These are phyloP conservation scores for Tylopilus intermedius DNA, from an alignment of 768 basidiomycete genomes.

Conservation along the genomic window DNA sequence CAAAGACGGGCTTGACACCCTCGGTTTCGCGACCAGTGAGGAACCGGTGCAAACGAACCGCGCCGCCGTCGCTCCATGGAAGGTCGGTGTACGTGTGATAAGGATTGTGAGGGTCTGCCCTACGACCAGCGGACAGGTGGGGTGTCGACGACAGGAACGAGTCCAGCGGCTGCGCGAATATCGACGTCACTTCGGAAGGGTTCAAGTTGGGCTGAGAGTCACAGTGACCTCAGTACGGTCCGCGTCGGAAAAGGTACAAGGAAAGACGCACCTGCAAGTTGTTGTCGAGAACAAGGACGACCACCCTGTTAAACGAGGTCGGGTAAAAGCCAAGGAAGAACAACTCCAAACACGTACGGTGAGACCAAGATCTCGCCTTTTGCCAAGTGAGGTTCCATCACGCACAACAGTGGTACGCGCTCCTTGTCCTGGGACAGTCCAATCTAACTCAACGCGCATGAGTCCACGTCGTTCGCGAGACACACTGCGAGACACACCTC, in stretches of 20 bases:
- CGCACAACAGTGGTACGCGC: slow-evolving; percentile 70
- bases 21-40: slow-evolving; percentile 81
- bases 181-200: slow-evolving; percentile 65
- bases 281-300: slow-evolving; percentile 79
- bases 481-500: slow-evolving; percentile 48
- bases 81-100: slow-evolving; percentile 67
- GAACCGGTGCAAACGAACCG: slow-evolving; percentile 65
- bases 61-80: slow-evolving; percentile 36
- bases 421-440: slow-evolving; percentile 70
- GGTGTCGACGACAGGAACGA: slow-evolving; percentile 64
- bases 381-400: slow-evolving; percentile 75
- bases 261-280: slow-evolving; percentile 51
- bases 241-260: background rate
- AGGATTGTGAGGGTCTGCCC: slow-evolving; percentile 40
- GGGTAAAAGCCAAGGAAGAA: background rate
- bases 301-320: slow-evolving; percentile 48
- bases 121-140: slow-evolving; percentile 54
- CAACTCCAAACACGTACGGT: slow-evolving; percentile 54
- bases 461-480: background rate
- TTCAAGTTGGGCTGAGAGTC: slow-evolving; percentile 69
- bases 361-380: slow-evolving; percentile 72
- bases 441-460: slow-evolving; percentile 48
- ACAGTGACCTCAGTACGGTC: background rate
- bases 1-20: slow-evolving; percentile 85
- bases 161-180: slow-evolving; percentile 82